A percentile compares a stretch with the other conserved stretches of the same genome.
phyloP scores from a whole-genome alignment of 2,329 filamentous ascomycete species.

The Lasiodiplodia hormozganensis region DNA sequence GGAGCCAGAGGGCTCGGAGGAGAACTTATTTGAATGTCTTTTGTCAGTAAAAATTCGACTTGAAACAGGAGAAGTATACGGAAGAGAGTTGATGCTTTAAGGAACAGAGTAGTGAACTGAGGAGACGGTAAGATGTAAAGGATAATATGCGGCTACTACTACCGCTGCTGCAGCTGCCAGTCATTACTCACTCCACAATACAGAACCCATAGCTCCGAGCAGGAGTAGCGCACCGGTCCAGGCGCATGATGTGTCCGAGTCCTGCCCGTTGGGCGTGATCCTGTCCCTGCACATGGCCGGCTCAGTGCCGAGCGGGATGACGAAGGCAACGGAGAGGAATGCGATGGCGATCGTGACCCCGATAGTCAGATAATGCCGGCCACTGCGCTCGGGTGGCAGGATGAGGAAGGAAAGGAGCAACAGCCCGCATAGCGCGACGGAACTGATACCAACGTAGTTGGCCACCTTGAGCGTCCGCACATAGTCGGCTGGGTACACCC shows the following conservation, averaged over 20 bases:
- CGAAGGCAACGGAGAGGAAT: constrained; percentile 68
- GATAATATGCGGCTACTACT: no score
- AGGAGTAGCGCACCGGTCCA: constrained; percentile 80
- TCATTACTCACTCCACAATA: constrained; percentile 70
- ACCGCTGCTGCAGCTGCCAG: neutral
- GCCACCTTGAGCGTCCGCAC: constrained; percentile 56
- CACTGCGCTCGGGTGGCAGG: constrained; percentile 83
- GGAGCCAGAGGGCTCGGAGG: constrained; percentile 47
- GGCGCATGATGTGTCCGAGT: constrained; percentile 74
- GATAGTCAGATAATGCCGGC: constrained; percentile 85
- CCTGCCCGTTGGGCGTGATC: constrained; percentile 88
- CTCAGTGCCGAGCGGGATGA: constrained; percentile 76
- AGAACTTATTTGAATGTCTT: constrained; percentile 34
- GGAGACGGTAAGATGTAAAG: neutral
- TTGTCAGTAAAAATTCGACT: neutral
- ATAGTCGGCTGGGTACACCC: constrained; percentile 61
- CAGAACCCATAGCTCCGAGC: constrained; percentile 77
- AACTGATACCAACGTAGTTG: constrained; percentile 78
- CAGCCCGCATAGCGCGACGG: constrained; percentile 73
- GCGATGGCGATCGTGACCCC: constrained; percentile 74
- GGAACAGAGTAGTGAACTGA: neutral
- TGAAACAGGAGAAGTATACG: neutral
- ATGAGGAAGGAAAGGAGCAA: constrained; percentile 77
- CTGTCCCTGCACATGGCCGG: constrained; percentile 79
- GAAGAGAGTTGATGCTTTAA: neutral